Base-by-base conservation (phyloP, 2,329 filamentous ascomycete species). In the Zymoseptoria brevis region DNA sequence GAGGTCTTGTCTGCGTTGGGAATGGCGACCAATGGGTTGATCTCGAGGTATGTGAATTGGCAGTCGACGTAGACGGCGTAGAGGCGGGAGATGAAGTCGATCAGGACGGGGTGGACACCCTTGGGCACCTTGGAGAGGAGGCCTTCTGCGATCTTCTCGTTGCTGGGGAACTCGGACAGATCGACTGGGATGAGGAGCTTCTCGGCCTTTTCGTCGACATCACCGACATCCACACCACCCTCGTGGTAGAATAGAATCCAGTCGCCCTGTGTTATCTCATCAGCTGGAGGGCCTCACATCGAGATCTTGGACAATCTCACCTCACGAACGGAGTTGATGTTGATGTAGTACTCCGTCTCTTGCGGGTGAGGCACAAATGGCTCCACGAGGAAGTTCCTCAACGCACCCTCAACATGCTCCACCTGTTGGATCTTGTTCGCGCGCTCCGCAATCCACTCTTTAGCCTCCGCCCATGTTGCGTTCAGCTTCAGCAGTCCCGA, bases 221-320 rank as follows among this genome's bases (percentile, higher is more conserved):
- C 94, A 76, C 94, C 94, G 71, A 99, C 94, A 79, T 99, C 94
- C 68, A 99, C 92, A 88, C 94, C 94, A 83, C 94, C 94, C 80
- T 99, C 94, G 80, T 99, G 91, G 72, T 93, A 96, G 83, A 99
- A 99, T 74, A 99, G 90, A 75, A 99, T 96, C 91, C 92, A 97
- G 79, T 99, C 94, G 74, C 94, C 94, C 94, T 97, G 75, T 63
- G 64, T 50, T 56, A 53, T 62, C 6, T 62, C 55, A 69, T 74
- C 67, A 76, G 75, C 64, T 50, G 59, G 59, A 53, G 35, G 16
- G 16, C 26, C 16, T 52, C 45, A 54, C 8, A 5, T 19, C 24
- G 22, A 54, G 35, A 21, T 49, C 7, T 16, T 1, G 6, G 19
- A 11, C 19, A 21, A 63, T 86, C 91, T 86, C 87, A 97, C 94